Conservation (phyloP, 192 early-diverging fungal species). For the Dimargaris xerosporica region DNA sequence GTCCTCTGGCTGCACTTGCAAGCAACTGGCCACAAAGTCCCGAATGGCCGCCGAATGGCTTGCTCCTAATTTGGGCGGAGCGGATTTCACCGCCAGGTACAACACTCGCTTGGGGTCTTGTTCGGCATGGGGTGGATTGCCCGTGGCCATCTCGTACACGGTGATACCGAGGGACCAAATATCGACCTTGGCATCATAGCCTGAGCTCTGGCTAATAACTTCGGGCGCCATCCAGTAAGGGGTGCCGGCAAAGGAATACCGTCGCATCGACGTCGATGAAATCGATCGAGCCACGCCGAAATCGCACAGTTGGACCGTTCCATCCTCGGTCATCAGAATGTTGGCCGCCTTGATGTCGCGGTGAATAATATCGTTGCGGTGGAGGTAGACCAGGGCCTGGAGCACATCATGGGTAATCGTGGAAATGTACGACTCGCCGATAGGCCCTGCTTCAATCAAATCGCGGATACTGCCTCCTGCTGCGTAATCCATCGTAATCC, state of each 20-base stretch:
- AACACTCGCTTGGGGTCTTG: slow-evolving; percentile 80
- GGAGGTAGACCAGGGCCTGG: slow-evolving; percentile 78
- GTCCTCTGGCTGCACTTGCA: slow-evolving; percentile 76
- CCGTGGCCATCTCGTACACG: slow-evolving; percentile 89
- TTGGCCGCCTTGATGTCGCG: slow-evolving; percentile 98
- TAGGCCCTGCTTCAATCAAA: slow-evolving; percentile 60
- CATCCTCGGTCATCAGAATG: slow-evolving; percentile 76
- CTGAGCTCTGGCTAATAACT: slow-evolving; percentile 75
- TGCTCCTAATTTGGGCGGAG: slow-evolving; percentile 66
- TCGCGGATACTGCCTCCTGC: slow-evolving; percentile 80
- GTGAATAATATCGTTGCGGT: slow-evolving; percentile 90
- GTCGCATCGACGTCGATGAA: slow-evolving; percentile 47
- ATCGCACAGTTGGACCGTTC: slow-evolving; percentile 86
- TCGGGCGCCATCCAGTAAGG: no score
- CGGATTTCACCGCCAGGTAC: slow-evolving; percentile 69
- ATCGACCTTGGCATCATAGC: slow-evolving; percentile 93
- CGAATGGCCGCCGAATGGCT: slow-evolving; percentile 62
- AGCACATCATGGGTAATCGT: slow-evolving; percentile 81
- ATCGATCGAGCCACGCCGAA: slow-evolving; percentile 90
- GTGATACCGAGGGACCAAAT: slow-evolving; percentile 99
- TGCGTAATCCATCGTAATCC: slow-evolving; percentile 98
- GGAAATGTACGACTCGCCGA: slow-evolving; percentile 82
- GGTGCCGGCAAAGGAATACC: slow-evolving; percentile 92
- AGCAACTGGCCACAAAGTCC: slow-evolving; percentile 77
- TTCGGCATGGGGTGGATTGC: slow-evolving; percentile 86